A percentile compares a stretch with the other conserved stretches of the same genome.
phyloP scores from a whole-genome alignment of 176 grass and related monocot species.

The Stipa capillata region DNA sequence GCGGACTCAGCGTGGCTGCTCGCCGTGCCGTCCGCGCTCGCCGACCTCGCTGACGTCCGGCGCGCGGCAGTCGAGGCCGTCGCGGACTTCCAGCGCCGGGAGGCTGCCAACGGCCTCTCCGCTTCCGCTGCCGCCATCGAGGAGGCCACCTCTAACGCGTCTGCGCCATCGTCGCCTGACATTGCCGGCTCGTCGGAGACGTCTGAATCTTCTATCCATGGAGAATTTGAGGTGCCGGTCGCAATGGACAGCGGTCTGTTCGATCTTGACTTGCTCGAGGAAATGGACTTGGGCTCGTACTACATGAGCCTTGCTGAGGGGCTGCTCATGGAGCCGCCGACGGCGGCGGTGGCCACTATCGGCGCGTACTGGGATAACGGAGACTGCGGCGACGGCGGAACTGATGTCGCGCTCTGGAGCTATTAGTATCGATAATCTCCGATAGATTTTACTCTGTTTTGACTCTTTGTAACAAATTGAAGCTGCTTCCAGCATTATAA shows the following conservation, averaged over 20 bases:
- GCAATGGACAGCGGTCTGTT: background rate
- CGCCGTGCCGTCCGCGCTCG: slow-evolving; percentile 8
- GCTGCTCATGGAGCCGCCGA: slow-evolving; percentile 44
- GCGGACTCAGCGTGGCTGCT: slow-evolving; percentile 50
- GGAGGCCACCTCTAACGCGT: background rate
- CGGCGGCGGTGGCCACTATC: background rate
- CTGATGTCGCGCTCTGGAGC: slow-evolving; percentile 31
- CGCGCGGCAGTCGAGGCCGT: slow-evolving; percentile 35
- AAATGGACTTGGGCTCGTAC: slow-evolving; percentile 28
- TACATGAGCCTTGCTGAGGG: slow-evolving; percentile 45
- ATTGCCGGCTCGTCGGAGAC: background rate
- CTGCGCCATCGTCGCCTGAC: background rate
- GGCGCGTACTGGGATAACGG: background rate
- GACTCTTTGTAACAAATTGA: background rate
- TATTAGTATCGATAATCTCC: background rate
- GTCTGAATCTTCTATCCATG: background rate
- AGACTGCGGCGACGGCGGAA: background rate
- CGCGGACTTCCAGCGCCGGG: slow-evolving; percentile 11
- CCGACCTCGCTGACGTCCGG: slow-evolving; percentile 24
- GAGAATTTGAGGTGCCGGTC: background rate
- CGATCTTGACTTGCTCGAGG: slow-evolving; percentile 14
- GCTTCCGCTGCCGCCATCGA: background rate
- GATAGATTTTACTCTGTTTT: slow-evolving; percentile 3
- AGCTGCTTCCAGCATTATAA: background rate
- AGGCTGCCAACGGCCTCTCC: background rate